These are phyloP conservation scores for Phytophthora vignae DNA, from an alignment of 352 stramenopile genomes.

Conservation along the genomic window DNA sequence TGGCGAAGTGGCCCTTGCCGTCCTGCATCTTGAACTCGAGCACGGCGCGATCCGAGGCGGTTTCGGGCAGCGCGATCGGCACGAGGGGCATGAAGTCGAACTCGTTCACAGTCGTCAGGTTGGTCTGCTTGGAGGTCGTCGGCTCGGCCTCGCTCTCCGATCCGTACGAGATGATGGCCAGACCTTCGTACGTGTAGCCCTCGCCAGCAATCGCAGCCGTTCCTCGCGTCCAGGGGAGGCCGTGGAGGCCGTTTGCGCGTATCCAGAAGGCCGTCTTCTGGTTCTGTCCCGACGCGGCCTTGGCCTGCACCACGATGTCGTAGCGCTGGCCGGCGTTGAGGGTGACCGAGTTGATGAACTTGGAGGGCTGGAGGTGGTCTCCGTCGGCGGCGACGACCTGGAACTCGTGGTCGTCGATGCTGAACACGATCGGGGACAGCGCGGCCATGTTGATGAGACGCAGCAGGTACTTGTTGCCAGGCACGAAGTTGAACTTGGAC, in stretches of 20 bases:
- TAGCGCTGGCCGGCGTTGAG: slow-evolving; percentile 46
- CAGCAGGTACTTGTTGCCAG: slow-evolving; percentile 43
- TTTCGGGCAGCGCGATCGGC: slow-evolving; percentile 17
- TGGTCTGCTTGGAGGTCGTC: slow-evolving; percentile 3
- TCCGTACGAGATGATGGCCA: slow-evolving; percentile 23
- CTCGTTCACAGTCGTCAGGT: slow-evolving; percentile 24
- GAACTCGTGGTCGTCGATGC: slow-evolving; percentile 50
- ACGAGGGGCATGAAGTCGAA: slow-evolving; percentile 31
- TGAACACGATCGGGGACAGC: slow-evolving; percentile 45
- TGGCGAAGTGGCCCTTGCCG: slow-evolving; percentile 29
- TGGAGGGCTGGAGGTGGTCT: slow-evolving; percentile 36
- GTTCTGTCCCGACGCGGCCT: not conserved
- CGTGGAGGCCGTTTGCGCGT: slow-evolving; percentile 36
- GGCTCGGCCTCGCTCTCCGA: slow-evolving; percentile 7
- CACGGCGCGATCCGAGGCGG: slow-evolving; percentile 23
- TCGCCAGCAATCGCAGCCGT: slow-evolving; percentile 14
- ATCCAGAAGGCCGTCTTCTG: slow-evolving; percentile 37
- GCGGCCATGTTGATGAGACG: slow-evolving; percentile 53
- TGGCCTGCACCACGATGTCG: slow-evolving; percentile 43
- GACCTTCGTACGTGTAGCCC: slow-evolving; percentile 40
- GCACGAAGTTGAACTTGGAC: slow-evolving; percentile 34
- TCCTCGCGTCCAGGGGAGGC: slow-evolving; percentile 37
- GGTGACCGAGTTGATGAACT: slow-evolving; percentile 36
- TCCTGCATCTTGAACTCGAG: slow-evolving; percentile 36
- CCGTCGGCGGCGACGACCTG: slow-evolving; percentile 43